Evolutionary conservation across 257 asterid species (phyloP), one percentile per base, ranked within the genome.

Genomic region (Gardenia jasminoides): DNA sequence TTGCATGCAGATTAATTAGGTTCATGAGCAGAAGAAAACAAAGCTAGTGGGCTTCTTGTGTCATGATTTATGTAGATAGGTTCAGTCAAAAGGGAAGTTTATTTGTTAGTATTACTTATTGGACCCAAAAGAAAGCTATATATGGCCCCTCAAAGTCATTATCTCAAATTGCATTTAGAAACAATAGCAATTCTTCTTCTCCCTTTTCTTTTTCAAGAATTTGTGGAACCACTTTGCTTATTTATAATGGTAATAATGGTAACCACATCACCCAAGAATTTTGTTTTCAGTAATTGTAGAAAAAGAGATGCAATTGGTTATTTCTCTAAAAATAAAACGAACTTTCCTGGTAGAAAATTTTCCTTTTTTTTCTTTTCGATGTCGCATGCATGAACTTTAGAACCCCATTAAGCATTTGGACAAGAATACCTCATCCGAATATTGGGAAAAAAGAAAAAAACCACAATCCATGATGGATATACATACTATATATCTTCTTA

Each of bases 101-200:
- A 10, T 39, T 46, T 69, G 76, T 11, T 44, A 59, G 28, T 76
- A 33, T 54, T 74, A 30, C 54, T 62, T 67, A 58, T 72, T 79
- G 85, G 88, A 78, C 85, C 80, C 70, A 17, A 73, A 70, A 46
- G 70, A 67, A 52, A 43, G 15, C 43, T 68, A n/a, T 33, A 68
- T 43, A 76, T 76, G 77, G 79, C 82, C 82, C 80, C 81, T 43
- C 48, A 26, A 65, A 19, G 33, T 65, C 78, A 24, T n/a, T 20
- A 79, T 77, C 76, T 33, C 71, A 56, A 26, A 47, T 76, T 80
- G 64, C 6, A 39, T 20, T 41, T 33, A 52, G 30, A 24, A 69
- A 3, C 69, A 64, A 64, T 36, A 36, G 41, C 4, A 54, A 5
- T 54, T 17, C 62, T 54, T 20, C 10, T 20, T 54, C 10, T 54